These are phyloP conservation scores for Pueraria montana DNA, from an alignment of 306 rosid species.

Conservation along the genomic window DNA sequence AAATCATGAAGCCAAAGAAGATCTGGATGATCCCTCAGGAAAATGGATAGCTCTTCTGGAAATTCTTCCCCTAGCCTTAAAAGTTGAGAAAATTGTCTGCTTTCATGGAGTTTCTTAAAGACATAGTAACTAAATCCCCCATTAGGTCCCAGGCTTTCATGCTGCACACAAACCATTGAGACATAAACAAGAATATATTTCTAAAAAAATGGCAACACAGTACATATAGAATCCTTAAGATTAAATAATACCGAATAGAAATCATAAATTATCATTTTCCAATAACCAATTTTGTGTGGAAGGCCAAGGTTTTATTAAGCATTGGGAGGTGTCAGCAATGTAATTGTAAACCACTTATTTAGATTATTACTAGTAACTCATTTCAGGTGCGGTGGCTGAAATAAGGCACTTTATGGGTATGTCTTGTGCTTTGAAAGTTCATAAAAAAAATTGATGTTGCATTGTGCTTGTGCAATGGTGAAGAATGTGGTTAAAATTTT, in stretches of 20 bases:
- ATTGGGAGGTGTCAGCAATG: not conserved
- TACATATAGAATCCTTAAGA: slow-evolving; percentile 23
- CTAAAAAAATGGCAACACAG: slow-evolving; percentile 1
- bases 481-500: not conserved
- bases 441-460: not conserved
- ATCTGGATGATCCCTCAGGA: slow-evolving; percentile 82
- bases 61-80: slow-evolving; percentile 97
- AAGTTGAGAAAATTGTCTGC: slow-evolving; percentile 85
- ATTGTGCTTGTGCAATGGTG: not conserved
- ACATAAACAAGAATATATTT: slow-evolving; percentile 39
- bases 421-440: no score
- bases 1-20: slow-evolving; percentile 97
- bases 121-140: slow-evolving; percentile 93
- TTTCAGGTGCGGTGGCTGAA: slow-evolving; percentile 15
- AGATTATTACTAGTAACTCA: slow-evolving; percentile 19
- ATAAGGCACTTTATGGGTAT: not conserved
- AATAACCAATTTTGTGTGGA: slow-evolving; percentile 9
- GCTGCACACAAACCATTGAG: slow-evolving; percentile 67
- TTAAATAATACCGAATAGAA: slow-evolving; percentile 25
- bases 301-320: slow-evolving; percentile 34
- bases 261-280: not conserved
- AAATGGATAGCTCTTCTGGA: slow-evolving; percentile 81
- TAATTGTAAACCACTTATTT: slow-evolving; percentile 21
- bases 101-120: slow-evolving; percentile 74
- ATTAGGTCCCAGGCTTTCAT: slow-evolving; percentile 91